Evolutionary conservation across 2,329 filamentous ascomycete species (phyloP).

Genomic region (Trichoderma oligosporum): DNA sequence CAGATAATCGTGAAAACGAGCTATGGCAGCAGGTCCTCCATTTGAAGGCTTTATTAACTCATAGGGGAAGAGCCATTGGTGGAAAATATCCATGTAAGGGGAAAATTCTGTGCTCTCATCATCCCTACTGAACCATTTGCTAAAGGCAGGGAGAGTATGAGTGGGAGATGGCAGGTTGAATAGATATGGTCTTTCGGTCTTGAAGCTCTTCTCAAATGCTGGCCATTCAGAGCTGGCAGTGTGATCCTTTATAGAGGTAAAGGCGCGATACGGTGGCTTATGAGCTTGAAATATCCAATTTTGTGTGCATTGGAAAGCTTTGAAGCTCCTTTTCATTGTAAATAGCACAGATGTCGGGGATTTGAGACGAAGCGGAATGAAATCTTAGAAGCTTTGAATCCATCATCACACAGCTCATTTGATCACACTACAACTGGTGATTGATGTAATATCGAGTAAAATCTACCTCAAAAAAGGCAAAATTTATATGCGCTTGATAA

Average conservation of each 20-base stretch:
- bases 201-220: slow-evolving; percentile 55
- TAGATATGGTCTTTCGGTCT: slow-evolving; percentile 46
- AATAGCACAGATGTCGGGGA: not conserved
- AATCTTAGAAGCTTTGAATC: not conserved
- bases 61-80: slow-evolving; percentile 37
- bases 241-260: slow-evolving; percentile 7
- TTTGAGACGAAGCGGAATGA: not conserved
- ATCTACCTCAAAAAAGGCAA: too few relatives aligned
- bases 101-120: slow-evolving; percentile 22
- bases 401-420: not conserved
- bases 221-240: slow-evolving; percentile 26
- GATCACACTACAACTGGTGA: too few relatives aligned
- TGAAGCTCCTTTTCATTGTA: not conserved
- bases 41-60: slow-evolving; percentile 34
- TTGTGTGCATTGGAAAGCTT: not conserved
- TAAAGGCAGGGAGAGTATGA: slow-evolving; percentile 46
- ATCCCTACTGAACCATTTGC: slow-evolving; percentile 54
- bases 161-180: slow-evolving; percentile 41
- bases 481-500: too few relatives aligned
- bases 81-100: slow-evolving; percentile 31
- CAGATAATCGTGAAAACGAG: slow-evolving; percentile 30
- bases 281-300: not conserved
- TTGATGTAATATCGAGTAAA: not conserved
- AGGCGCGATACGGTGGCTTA: not conserved
- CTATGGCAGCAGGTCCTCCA: slow-evolving; percentile 22